Conservation (phyloP, 1,284 basidiomycete species). For the Neotropicomus parvogracilis region DNA sequence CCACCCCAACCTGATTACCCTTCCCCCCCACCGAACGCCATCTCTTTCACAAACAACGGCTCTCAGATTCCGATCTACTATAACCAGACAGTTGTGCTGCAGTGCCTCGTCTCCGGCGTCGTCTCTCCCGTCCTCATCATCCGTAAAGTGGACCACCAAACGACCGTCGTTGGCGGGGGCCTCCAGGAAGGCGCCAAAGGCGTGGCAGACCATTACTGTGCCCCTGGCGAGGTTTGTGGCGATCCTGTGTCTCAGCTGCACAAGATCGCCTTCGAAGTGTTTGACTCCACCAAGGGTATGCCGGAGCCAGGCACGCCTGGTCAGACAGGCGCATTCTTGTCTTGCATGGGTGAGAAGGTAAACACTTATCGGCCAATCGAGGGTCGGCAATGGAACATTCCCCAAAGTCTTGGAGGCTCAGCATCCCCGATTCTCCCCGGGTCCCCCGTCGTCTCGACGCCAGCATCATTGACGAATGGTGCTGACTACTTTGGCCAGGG, state of each 20-base stretch:
- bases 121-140: constrained; percentile 92
- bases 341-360: constrained; percentile 85
- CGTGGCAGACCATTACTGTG: constrained; percentile 75
- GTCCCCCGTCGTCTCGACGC: constrained; percentile 65
- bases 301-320: constrained; percentile 73
- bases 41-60: constrained; percentile 75
- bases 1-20: constrained; percentile 83
- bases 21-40: constrained; percentile 84
- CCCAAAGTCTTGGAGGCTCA: constrained; percentile 40
- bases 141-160: constrained; percentile 89
- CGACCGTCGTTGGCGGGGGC: constrained; percentile 85
- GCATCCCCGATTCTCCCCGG: constrained; percentile 62
- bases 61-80: constrained; percentile 87
- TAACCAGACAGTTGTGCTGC: constrained; percentile 93
- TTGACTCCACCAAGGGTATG: constrained; percentile 61
- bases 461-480: constrained; percentile 50
- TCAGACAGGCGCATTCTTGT: constrained; percentile 73
- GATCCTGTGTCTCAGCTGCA: constrained; percentile 94
- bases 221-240: constrained; percentile 83
- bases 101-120: constrained; percentile 90
- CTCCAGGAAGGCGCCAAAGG: constrained; percentile 79
- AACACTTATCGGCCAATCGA: constrained; percentile 85
- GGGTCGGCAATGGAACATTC: constrained; percentile 66
- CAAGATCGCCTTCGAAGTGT: constrained; percentile 91
- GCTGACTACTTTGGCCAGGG: constrained; percentile 58